These are phyloP conservation scores for Pyrrhoderma lamaoense DNA, from an alignment of 1,284 basidiomycete genomes.

Conservation along the genomic window DNA sequence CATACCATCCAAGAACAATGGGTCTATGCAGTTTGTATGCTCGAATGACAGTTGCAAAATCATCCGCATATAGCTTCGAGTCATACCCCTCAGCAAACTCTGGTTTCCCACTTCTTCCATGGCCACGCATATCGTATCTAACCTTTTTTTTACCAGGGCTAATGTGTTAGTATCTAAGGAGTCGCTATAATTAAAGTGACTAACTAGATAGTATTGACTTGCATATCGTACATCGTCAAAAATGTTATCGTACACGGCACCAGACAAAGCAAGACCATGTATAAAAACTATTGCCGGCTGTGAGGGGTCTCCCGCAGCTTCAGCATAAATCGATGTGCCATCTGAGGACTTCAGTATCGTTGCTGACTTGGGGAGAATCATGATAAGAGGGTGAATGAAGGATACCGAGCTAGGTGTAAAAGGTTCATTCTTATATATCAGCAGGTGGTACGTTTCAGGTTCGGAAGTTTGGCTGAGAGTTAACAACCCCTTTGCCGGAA, in stretches of 20 bases:
- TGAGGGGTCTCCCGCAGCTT: constrained; percentile 21
- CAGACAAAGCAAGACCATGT: constrained; percentile 21
- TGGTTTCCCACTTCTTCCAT: constrained; percentile 26
- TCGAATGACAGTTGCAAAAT: constrained; percentile 30
- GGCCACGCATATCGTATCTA: constrained; percentile 18
- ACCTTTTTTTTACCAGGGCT: not conserved
- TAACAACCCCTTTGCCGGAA: too few relatives aligned
- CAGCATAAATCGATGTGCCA: constrained; percentile 22
- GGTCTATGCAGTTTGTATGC: constrained; percentile 29
- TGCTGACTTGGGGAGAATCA: not conserved
- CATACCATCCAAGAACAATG: constrained; percentile 27
- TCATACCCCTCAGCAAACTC: constrained; percentile 23
- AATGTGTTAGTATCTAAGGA: not conserved
- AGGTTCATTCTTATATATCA: too few relatives aligned
- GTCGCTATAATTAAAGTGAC: constrained; percentile 1
- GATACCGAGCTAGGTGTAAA: not conserved
- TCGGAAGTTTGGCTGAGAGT: too few relatives aligned
- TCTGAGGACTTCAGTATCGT: constrained; percentile 21
- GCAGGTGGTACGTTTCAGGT: too few relatives aligned
- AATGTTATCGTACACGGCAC: constrained; percentile 19
- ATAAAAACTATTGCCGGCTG: constrained; percentile 23
- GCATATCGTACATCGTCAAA: constrained; percentile 17
- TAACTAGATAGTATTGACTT: constrained; percentile 21
- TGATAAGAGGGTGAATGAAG: not conserved
- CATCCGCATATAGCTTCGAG: constrained; percentile 30